Percentiles rank a stretch among this genome's conserved stretches.
Evolutionary conservation across 2,329 filamentous ascomycete genomes (phyloP).

Genomic region (Fusarium dlaminii): DNA sequence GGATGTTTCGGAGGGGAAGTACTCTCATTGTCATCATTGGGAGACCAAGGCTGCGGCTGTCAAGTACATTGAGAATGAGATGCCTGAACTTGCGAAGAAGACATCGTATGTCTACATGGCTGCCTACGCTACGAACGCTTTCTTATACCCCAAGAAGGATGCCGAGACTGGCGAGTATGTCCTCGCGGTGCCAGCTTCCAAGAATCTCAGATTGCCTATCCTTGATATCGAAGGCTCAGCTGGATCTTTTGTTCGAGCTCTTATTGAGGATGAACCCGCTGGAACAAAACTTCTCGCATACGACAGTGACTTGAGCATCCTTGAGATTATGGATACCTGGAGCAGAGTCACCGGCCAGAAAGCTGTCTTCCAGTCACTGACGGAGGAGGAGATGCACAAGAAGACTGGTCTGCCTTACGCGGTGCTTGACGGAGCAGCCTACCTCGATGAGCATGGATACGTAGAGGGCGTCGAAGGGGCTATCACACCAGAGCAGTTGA

Average conservation of each 20-base stretch:
- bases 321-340: constrained; percentile 49
- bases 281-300: constrained; percentile 57
- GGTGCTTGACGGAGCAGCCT: constrained; percentile 48
- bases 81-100: constrained; percentile 55
- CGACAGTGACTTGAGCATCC: constrained; percentile 49
- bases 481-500: constrained; percentile 53
- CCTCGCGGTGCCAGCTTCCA: constrained; percentile 43
- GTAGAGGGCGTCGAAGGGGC: constrained; percentile 50
- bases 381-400: constrained; percentile 47
- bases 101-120: constrained; percentile 42
- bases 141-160: constrained; percentile 41
- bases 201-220: constrained; percentile 48
- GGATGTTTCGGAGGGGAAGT: constrained; percentile 55
- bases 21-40: constrained; percentile 57
- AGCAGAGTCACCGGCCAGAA: constrained; percentile 48
- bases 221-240: constrained; percentile 52
- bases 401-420: constrained; percentile 49
- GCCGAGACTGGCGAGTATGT: constrained; percentile 43
- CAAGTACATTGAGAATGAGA: constrained; percentile 52
- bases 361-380: constrained; percentile 45
- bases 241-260: constrained; percentile 55
- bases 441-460: constrained; percentile 53
- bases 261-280: constrained; percentile 52
- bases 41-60: constrained; percentile 61
- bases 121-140: constrained; percentile 34